Percentiles rank a stretch among this genome's conserved stretches.
These are phyloP conservation scores for Didymella glomerata DNA, from an alignment of 2,329 filamentous ascomycete genomes.

Conservation along the genomic window DNA sequence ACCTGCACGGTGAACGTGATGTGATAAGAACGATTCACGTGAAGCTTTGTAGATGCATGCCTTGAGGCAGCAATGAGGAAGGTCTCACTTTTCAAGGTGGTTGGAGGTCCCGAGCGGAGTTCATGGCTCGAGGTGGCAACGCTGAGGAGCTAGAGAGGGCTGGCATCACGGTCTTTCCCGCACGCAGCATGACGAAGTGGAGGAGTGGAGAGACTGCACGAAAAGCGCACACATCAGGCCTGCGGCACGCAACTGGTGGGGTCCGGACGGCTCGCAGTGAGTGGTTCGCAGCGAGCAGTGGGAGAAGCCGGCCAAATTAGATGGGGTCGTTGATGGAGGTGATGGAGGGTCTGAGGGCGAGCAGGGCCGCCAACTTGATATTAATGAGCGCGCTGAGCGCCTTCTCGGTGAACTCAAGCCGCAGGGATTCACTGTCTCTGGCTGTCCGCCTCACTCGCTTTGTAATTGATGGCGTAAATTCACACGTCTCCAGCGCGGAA, in stretches of 20 bases:
- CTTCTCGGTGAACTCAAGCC: neutral
- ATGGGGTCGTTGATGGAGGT: neutral
- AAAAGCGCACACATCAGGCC: slow-evolving; percentile 1
- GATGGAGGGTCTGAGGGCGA: neutral
- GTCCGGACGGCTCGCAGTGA: slow-evolving; percentile 1
- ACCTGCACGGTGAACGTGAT: neutral
- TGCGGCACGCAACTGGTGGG: slow-evolving; percentile 10
- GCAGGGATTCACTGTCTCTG: neutral
- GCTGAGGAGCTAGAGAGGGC: slow-evolving; percentile 7
- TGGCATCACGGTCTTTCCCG: slow-evolving; percentile 4
- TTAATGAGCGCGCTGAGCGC: slow-evolving; percentile 8
- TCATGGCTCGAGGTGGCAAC: slow-evolving; percentile 3
- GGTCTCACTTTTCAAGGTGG: neutral
- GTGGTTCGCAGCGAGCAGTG: slow-evolving; percentile 5
- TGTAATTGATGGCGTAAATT: neutral
- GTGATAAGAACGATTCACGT: neutral
- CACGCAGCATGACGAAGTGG: slow-evolving; percentile 5
- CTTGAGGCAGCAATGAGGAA: neutral
- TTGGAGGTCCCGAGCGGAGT: neutral
- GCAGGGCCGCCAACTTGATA: slow-evolving; percentile 3
- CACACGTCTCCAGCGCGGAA: neutral
- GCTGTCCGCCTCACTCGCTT: neutral
- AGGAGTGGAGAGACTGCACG: slow-evolving; percentile 1
- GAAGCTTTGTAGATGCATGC: too few species aligned
- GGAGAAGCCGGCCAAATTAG: neutral